A percentile compares a stretch with the other conserved stretches of the same genome.
Evolutionary conservation across 2,329 filamentous ascomycete species (phyloP).

Genomic region (Chaetomium olivaceum): DNA sequence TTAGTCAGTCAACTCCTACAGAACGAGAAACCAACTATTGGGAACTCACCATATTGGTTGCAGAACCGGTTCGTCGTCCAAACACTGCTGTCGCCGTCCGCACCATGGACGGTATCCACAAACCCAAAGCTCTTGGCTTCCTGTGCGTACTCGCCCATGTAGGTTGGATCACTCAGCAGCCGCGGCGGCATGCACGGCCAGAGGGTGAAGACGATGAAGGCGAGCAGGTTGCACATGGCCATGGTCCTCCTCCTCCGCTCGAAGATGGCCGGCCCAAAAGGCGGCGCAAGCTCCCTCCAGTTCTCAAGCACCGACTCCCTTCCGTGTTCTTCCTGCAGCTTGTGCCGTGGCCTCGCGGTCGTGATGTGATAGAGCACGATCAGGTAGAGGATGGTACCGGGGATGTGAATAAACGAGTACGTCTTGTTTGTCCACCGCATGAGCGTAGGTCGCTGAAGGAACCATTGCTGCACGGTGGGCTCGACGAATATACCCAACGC

Average conservation of each 20-base stretch:
- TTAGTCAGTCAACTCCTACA: neutral
- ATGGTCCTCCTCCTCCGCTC: constrained; percentile 59
- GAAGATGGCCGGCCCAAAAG: constrained; percentile 51
- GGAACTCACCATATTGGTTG: constrained; percentile 66
- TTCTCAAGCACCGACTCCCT: constrained; percentile 37
- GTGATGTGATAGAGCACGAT: constrained; percentile 69
- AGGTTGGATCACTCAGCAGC: constrained; percentile 57
- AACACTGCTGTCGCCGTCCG: constrained; percentile 62
- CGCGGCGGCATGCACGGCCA: constrained; percentile 67
- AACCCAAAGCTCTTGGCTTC: constrained; percentile 63
- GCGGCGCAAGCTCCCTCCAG: constrained; percentile 45
- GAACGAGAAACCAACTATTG: neutral
- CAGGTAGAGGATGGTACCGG: constrained; percentile 69
- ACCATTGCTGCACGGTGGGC: constrained; percentile 58
- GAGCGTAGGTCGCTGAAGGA: constrained; percentile 51
- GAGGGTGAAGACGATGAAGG: constrained; percentile 62
- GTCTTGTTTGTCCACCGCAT: constrained; percentile 71
- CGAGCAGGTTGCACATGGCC: constrained; percentile 62
- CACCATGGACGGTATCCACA: constrained; percentile 59
- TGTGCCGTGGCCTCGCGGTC: constrained; percentile 50
- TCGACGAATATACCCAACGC: constrained; percentile 65
- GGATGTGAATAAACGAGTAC: constrained; percentile 78
- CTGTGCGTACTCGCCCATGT: constrained; percentile 55
- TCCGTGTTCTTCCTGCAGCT: constrained; percentile 25
- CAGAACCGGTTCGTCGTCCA: constrained; percentile 74